A percentile compares a stretch with the other conserved stretches of the same genome.
Evolutionary conservation across 176 grass and related monocot genomes (phyloP).

Genomic region (Puya raimondii): DNA sequence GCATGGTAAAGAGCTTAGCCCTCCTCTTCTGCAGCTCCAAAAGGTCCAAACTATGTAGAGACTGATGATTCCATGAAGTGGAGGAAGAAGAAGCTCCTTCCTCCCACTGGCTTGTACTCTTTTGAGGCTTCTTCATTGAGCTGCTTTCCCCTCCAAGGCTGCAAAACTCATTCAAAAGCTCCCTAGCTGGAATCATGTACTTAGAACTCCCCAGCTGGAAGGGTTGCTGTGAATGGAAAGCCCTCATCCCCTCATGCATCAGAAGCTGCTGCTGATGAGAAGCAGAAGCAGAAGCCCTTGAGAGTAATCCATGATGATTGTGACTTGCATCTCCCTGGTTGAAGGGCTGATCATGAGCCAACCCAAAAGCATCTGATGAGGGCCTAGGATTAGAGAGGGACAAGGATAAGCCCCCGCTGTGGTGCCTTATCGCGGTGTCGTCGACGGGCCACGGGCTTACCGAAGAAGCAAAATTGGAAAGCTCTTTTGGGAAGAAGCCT

Average conservation of each 20-base stretch:
- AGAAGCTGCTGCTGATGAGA: not conserved
- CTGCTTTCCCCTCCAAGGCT: not conserved
- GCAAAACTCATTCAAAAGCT: constrained; percentile 21
- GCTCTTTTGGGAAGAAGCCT: not conserved
- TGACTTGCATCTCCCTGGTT: not conserved
- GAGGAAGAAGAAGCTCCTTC: not conserved
- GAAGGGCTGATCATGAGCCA: not conserved
- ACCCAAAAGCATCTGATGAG: not conserved
- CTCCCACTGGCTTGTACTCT: not conserved
- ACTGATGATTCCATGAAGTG: constrained; percentile 8
- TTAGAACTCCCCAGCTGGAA: constrained; percentile 14
- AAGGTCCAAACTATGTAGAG: constrained; percentile 1
- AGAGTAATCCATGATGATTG: not conserved
- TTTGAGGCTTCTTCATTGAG: not conserved
- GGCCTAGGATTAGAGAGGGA: not conserved
- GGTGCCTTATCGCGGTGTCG: not conserved
- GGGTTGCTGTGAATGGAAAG: not conserved
- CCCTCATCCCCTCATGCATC: not conserved
- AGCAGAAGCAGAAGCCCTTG: not conserved
- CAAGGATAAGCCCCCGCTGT: not conserved
- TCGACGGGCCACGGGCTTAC: constrained; percentile 2
- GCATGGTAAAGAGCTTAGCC: constrained; percentile 15
- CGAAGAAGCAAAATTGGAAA: not conserved
- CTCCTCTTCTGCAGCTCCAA: constrained; percentile 20
- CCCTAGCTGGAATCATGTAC: constrained; percentile 6